phyloP scores from a whole-genome alignment of 1,284 basidiomycete species.

The Porogramme epimiltina region DNA sequence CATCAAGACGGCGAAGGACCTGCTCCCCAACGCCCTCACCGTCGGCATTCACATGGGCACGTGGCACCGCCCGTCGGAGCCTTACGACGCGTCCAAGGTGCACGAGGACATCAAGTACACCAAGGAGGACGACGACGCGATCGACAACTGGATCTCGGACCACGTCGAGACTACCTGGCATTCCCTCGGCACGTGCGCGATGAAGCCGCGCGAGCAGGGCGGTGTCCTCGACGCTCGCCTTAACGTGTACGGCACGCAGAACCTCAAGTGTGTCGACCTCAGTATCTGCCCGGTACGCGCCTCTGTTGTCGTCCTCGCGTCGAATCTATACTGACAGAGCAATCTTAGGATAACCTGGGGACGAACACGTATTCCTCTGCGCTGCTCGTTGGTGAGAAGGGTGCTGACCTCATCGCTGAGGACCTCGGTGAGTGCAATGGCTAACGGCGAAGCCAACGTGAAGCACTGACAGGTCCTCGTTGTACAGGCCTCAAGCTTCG shows the following conservation, averaged over 20 bases:
- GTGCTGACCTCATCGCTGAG: slow-evolving; percentile 60
- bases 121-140: slow-evolving; percentile 66
- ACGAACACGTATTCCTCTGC: slow-evolving; percentile 76
- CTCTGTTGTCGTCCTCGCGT: neutral
- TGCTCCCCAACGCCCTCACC: slow-evolving; percentile 61
- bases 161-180: slow-evolving; percentile 81
- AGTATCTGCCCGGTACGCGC: slow-evolving; percentile 64
- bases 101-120: slow-evolving; percentile 67
- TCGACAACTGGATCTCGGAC: slow-evolving; percentile 67
- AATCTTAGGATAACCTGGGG: slow-evolving; percentile 62
- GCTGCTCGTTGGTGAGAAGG: slow-evolving; percentile 70
- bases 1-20: slow-evolving; percentile 65
- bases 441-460: neutral
- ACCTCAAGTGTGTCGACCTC: slow-evolving; percentile 69
- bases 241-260: slow-evolving; percentile 73
- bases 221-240: slow-evolving; percentile 76
- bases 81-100: slow-evolving; percentile 56
- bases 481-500: slow-evolving; percentile 57
- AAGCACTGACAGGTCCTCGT: neutral
- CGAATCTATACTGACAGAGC: neutral
- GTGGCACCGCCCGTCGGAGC: slow-evolving; percentile 60
- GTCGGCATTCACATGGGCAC: slow-evolving; percentile 76
- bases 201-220: slow-evolving; percentile 77
- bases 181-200: slow-evolving; percentile 60
- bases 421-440: slow-evolving; percentile 55